Conservation (phyloP, 345 rosid genomes). For the Rhodamnia rubescens region DNA sequence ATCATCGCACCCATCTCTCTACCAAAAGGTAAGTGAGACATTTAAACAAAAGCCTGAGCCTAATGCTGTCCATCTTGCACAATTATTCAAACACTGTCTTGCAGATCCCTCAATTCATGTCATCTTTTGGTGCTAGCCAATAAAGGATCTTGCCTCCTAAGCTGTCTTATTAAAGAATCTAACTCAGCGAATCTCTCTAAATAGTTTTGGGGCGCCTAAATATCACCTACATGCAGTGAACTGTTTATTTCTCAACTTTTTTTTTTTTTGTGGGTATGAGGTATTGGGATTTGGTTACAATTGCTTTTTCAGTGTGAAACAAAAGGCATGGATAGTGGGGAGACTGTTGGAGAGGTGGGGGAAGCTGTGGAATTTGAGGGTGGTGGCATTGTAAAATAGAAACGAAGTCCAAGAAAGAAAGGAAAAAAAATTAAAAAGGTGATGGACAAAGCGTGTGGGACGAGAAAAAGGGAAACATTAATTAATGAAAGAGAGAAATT, state of each 20-base stretch:
- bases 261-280: background rate
- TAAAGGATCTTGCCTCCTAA: background rate
- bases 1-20: background rate
- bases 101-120: background rate
- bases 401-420: conserved; percentile 17
- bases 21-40: background rate
- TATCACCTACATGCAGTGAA: background rate
- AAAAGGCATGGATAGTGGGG: conserved; percentile 5
- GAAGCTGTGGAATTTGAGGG: conserved; percentile 8
- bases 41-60: background rate
- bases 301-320: conserved; percentile 23
- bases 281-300: background rate
- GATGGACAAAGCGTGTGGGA: background rate
- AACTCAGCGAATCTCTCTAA: background rate
- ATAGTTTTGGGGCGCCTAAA: background rate
- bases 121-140: background rate
- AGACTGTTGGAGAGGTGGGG: conserved; percentile 17
- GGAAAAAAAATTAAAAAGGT: background rate
- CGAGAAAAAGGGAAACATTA: background rate
- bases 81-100: background rate
- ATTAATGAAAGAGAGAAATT: background rate
- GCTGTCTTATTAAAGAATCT: background rate
- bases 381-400: conserved; percentile 12
- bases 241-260: background rate
- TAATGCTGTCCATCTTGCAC: background rate